Percentiles rank a stretch among this genome's conserved stretches.
Evolutionary conservation across 1,284 basidiomycete genomes (phyloP).

Genomic region (Agroathelia rolfsii): DNA sequence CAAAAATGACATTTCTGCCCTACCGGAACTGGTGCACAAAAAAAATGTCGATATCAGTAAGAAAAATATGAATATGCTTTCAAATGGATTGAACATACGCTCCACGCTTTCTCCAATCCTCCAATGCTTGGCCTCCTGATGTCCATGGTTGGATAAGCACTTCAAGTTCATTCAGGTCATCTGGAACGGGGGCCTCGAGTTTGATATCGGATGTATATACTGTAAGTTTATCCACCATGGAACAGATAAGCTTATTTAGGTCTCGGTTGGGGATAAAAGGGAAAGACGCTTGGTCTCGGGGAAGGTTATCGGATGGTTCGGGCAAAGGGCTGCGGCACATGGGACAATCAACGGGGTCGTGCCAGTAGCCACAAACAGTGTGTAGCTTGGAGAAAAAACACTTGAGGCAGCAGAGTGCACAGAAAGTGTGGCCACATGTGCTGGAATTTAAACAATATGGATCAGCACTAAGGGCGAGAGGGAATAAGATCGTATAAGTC

Average conservation of each 20-base stretch:
- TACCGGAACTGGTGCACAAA: conserved; percentile 31
- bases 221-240: conserved; percentile 36
- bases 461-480: conserved; percentile 45
- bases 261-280: conserved; percentile 54
- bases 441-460: conserved; percentile 47
- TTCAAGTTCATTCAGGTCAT: too few relatives aligned
- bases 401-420: conserved; percentile 51
- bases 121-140: too few relatives aligned
- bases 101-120: too few relatives aligned
- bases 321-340: conserved; percentile 48
- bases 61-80: too few relatives aligned
- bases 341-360: conserved; percentile 54
- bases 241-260: conserved; percentile 38
- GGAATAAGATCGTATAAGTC: too few relatives aligned
- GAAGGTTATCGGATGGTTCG: conserved; percentile 36
- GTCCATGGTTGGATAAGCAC: too few relatives aligned
- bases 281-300: conserved; percentile 38
- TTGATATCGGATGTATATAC: conserved; percentile 1
- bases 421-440: conserved; percentile 56
- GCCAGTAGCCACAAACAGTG: conserved; percentile 50
- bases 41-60: too few relatives aligned
- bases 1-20: conserved; percentile 37
- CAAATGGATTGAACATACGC: too few relatives aligned
- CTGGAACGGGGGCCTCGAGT: too few relatives aligned
- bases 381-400: conserved; percentile 60